Conservation (phyloP, 1,139 yeast genomes). For the Pichia sp. region DNA sequence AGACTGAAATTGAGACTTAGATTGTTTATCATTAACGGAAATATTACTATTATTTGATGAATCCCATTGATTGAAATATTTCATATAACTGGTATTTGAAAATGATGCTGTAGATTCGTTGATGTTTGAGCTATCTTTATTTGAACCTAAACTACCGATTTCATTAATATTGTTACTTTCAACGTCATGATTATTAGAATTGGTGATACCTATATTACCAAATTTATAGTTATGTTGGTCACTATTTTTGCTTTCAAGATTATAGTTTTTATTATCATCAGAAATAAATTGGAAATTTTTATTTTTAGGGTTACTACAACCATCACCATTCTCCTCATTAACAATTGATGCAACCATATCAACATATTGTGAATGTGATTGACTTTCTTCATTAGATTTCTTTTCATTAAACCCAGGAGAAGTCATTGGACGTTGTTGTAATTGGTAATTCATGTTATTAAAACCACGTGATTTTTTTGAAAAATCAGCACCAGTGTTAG, state of each 20-base stretch:
- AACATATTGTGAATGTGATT: conserved; percentile 15
- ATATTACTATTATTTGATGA: background rate
- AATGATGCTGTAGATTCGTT: background rate
- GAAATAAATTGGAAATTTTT: background rate
- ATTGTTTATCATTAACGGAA: background rate
- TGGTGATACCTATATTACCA: conserved; percentile 16
- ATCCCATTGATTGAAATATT: conserved; percentile 7
- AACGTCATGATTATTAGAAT: background rate
- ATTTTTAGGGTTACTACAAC: background rate
- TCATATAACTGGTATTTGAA: background rate
- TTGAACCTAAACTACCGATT: background rate
- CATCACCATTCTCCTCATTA: conserved; percentile 17
- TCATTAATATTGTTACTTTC: background rate
- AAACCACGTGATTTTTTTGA: background rate
- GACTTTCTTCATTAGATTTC: background rate
- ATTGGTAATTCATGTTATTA: background rate
- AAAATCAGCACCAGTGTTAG: background rate
- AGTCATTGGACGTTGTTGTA: conserved; percentile 5
- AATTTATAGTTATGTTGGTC: background rate
- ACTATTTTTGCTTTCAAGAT: background rate
- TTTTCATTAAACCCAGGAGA: background rate
- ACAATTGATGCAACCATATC: conserved; percentile 33
- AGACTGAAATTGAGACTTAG: background rate
- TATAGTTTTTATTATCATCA: background rate
- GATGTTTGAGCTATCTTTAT: background rate